phyloP scores from a whole-genome alignment of 345 rosid genomes.

The Syzygium jambos region DNA sequence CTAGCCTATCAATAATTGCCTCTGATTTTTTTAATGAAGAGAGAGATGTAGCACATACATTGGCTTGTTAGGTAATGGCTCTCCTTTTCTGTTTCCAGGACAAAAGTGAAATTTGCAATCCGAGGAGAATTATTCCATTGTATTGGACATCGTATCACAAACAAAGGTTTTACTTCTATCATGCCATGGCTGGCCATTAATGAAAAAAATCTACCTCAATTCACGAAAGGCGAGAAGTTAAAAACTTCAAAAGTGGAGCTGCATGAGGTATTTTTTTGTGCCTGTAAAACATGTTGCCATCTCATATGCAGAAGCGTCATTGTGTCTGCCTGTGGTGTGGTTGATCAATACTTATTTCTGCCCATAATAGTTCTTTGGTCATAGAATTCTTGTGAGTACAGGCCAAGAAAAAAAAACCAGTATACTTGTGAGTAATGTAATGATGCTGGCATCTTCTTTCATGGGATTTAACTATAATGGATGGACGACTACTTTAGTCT shows the following conservation, averaged over 20 bases:
- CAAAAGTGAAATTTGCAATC: conserved; percentile 62
- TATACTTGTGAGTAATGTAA: background rate
- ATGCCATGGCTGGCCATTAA: conserved; percentile 91
- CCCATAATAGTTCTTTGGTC: background rate
- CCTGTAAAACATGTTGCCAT: background rate
- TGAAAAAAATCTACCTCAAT: conserved; percentile 71
- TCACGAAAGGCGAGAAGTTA: conserved; percentile 59
- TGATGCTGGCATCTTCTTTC: background rate
- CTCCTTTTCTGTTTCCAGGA: conserved; percentile 28
- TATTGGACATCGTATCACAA: conserved; percentile 52
- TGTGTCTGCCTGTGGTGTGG: background rate
- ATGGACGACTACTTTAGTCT: background rate
- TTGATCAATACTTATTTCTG: background rate
- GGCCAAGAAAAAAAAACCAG: background rate
- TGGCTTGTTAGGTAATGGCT: background rate
- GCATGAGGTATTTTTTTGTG: conserved; percentile 40
- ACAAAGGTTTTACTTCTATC: conserved; percentile 68
- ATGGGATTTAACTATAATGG: background rate
- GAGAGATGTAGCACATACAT: background rate
- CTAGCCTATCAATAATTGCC: background rate
- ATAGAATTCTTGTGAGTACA: background rate
- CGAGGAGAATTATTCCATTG: conserved; percentile 84
- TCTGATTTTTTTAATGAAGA: background rate
- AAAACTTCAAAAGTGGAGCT: conserved; percentile 71
- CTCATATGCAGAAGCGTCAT: background rate